Base-by-base conservation (phyloP, 2,329 filamentous ascomycete genomes). In the Polychaeton citri region DNA sequence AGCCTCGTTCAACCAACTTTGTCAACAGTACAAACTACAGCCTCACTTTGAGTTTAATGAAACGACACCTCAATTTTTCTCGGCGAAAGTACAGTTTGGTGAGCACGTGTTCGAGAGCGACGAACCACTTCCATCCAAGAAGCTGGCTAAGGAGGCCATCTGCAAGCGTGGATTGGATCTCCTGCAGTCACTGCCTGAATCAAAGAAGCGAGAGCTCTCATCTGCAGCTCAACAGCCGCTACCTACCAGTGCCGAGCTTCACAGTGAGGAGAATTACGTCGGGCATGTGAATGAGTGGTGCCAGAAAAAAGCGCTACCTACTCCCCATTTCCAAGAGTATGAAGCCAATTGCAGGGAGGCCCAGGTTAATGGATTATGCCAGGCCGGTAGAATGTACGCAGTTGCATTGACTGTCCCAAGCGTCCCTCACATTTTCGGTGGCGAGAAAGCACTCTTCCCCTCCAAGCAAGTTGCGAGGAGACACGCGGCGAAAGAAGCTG, bases 401-500 rank as follows among this genome's bases (percentile, higher is more conserved):
- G 37, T 3, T 52, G 46, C 30, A 43, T 40, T 52, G 12, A 33
- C 21, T 3, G 20, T 51, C 18, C 9, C 21, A 5, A 45, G 36
- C n/a, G 33, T 39, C 30, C 45, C 51, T 13, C 32, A 41, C 6
- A 35, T 48, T 16, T 65, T 65, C 38, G 63, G 65, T 39, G 52
- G 51, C 17, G 43, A 46, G 7, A 41, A 42, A 2, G 38, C 41
- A 0, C 45, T 53, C 7, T 62, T 61, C 45, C 37, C 47, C 4
- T 55, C 44, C 20, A 68, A 68, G 37, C 58, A 61, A 39, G 48
- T 52, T 7, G 65, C 65, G 2, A 58, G 59, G 15, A 53, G 55
- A 24, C 50, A 55, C 35, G 61, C 63, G 15, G 62, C 65, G 6
- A 45, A 49, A 37, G 52, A 55, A 38, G 64, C 63, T 3, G 50